phyloP scores from a whole-genome alignment of 331 rosid species.

The Prunus yedoensis region DNA sequence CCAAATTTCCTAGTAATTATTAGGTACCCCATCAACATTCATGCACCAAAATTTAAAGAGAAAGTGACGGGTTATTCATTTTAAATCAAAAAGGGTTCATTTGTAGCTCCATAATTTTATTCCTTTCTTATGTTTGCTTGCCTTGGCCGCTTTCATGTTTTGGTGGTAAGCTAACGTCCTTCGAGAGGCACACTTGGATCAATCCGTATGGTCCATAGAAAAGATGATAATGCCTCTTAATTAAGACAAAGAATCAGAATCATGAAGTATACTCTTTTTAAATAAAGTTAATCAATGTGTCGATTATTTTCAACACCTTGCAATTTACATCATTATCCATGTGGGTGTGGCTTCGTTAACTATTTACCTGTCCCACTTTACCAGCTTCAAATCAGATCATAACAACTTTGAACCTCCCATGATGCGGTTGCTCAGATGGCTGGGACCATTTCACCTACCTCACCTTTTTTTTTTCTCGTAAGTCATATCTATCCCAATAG shows the following conservation, averaged over 20 bases:
- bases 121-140: constrained; percentile 29
- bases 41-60: background rate
- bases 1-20: background rate
- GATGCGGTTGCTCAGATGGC: constrained; percentile 16
- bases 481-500: background rate
- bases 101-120: background rate
- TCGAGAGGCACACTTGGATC: constrained; percentile 21
- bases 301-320: background rate
- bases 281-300: too few species aligned
- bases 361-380: background rate
- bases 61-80: background rate
- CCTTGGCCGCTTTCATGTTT: constrained; percentile 22
- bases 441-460: constrained; percentile 30
- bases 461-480: background rate
- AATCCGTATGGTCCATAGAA: background rate
- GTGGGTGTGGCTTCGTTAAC: background rate
- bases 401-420: constrained; percentile 37
- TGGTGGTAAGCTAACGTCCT: constrained; percentile 17
- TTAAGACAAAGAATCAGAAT: constrained; percentile 26
- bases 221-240: background rate
- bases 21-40: constrained; percentile 10
- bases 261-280: background rate
- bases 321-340: constrained; percentile 6
- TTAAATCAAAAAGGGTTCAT: background rate
- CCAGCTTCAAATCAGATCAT: constrained; percentile 24